phyloP scores from a whole-genome alignment of 1,284 basidiomycete species.

The Coriolopsis trogii region DNA sequence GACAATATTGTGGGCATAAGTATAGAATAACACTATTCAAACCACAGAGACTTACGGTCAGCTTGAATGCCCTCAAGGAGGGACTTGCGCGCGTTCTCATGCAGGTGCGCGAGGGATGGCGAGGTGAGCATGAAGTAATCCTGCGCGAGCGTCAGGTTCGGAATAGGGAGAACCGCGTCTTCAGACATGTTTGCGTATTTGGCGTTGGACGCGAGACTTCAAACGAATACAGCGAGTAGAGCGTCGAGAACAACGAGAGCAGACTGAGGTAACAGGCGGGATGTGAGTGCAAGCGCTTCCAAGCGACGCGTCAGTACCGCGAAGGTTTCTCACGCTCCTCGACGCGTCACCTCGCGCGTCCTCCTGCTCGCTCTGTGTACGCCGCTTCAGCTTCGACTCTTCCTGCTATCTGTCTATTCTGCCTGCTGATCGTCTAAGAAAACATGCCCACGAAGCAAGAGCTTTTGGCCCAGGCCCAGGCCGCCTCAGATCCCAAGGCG shows the following conservation, averaged over 20 bases:
- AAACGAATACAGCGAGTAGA: slow-evolving; percentile 1
- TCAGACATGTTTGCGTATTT: slow-evolving; percentile 65
- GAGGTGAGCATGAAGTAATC: slow-evolving; percentile 76
- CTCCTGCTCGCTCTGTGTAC: slow-evolving; percentile 5
- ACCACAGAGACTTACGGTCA: slow-evolving; percentile 64
- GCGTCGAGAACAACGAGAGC: neutral
- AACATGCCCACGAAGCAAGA: slow-evolving; percentile 44
- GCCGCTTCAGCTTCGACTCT: neutral
- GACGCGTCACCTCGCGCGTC: slow-evolving; percentile 45
- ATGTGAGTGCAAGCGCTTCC: slow-evolving; percentile 24
- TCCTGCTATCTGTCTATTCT: neutral
- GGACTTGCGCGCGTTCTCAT: slow-evolving; percentile 65
- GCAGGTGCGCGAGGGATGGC: slow-evolving; percentile 60
- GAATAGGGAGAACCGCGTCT: slow-evolving; percentile 83
- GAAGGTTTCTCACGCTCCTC: slow-evolving; percentile 33
- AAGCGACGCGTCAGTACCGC: slow-evolving; percentile 37
- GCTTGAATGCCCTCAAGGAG: slow-evolving; percentile 80
- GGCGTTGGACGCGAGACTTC: neutral
- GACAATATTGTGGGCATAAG: neutral
- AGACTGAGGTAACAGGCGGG: slow-evolving; percentile 10
- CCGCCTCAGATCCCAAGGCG: slow-evolving; percentile 47
- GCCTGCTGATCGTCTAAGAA: too few relatives aligned
- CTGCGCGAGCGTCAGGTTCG: slow-evolving; percentile 82
- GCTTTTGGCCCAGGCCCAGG: slow-evolving; percentile 55
- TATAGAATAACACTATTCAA: neutral